phyloP scores from a whole-genome alignment of 2,329 filamentous ascomycete genomes.

The Magnaporthiopsis incrustans region DNA sequence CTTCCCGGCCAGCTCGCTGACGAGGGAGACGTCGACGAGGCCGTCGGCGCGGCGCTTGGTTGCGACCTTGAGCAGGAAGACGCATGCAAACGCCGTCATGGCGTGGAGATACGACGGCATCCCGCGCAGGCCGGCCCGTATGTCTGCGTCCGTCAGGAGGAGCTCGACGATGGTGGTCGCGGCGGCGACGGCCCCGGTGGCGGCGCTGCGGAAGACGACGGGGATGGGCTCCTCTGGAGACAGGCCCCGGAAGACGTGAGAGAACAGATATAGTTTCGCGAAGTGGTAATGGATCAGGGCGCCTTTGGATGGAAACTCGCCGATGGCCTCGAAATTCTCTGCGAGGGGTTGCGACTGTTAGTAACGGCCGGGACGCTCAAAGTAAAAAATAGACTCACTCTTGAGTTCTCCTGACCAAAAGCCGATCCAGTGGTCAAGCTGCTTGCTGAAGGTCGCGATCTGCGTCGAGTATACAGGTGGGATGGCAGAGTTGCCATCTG shows the following conservation, averaged over 20 bases:
- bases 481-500: slow-evolving; percentile 43
- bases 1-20: slow-evolving; percentile 27
- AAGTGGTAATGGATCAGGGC: slow-evolving; percentile 23
- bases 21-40: slow-evolving; percentile 27
- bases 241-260: slow-evolving; percentile 21
- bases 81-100: slow-evolving; percentile 45
- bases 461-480: slow-evolving; percentile 43
- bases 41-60: slow-evolving; percentile 29
- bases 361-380: too few species aligned
- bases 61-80: slow-evolving; percentile 41
- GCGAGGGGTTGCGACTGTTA: not conserved
- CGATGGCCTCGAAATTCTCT: slow-evolving; percentile 25
- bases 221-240: slow-evolving; percentile 8
- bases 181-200: slow-evolving; percentile 15
- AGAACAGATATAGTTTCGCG: slow-evolving; percentile 23
- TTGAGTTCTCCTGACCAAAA: slow-evolving; percentile 24
- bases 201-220: slow-evolving; percentile 10
- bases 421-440: slow-evolving; percentile 29
- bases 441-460: slow-evolving; percentile 22
- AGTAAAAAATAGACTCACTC: not conserved
- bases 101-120: slow-evolving; percentile 44
- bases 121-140: slow-evolving; percentile 25
- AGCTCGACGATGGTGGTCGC: slow-evolving; percentile 30
- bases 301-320: slow-evolving; percentile 24
- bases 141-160: slow-evolving; percentile 25